Conservation (phyloP, 139 green algal genomes). For the Pseudopediastrum boryanum region DNA sequence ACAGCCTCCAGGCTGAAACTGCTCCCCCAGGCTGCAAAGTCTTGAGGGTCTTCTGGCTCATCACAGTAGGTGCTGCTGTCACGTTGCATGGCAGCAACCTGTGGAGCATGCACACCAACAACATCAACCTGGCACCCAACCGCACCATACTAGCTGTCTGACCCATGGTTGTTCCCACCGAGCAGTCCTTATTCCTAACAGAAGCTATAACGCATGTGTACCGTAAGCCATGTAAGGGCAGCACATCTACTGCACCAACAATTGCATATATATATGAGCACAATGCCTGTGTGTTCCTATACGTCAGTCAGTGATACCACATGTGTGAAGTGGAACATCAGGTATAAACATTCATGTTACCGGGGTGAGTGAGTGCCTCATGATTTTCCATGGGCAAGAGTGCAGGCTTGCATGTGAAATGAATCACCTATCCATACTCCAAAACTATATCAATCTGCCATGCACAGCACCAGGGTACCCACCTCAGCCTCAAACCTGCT, state of each 20-base stretch:
- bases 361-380: not conserved
- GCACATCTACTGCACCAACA: not conserved
- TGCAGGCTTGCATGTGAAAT: not conserved
- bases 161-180: not conserved
- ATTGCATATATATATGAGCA: not conserved
- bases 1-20: constrained; percentile 60
- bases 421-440: not conserved
- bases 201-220: not conserved
- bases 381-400: not conserved
- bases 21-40: constrained; percentile 62
- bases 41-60: constrained; percentile 85
- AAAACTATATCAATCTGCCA: not conserved
- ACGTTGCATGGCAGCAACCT: constrained; percentile 83
- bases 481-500: constrained; percentile 79
- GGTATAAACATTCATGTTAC: not conserved
- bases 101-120: not conserved
- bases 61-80: constrained; percentile 94
- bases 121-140: too few species aligned
- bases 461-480: not conserved
- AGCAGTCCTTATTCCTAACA: not conserved
- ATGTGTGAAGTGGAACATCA: not conserved
- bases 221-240: not conserved
- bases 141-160: too few species aligned
- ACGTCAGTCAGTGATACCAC: too few species aligned
- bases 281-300: too few species aligned